Base-by-base conservation (phyloP, 2,329 filamentous ascomycete genomes). In the Penicillium sp. region DNA sequence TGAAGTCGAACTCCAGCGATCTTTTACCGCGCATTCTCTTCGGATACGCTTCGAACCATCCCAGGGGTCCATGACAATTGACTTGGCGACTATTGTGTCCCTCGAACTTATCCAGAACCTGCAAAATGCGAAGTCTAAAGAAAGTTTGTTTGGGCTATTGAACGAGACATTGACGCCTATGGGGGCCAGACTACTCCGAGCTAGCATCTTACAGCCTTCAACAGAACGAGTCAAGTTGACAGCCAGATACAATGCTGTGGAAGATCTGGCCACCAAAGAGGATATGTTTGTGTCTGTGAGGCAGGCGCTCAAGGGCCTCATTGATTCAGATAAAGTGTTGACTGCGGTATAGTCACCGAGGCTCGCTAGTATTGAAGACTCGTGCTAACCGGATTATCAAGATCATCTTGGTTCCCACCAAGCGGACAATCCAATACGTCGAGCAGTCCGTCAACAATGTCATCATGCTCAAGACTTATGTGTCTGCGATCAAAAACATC, bases 1-100 rank as follows among this genome's bases (percentile, higher is more conserved):
- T 47, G 89, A 96, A 57, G 75, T 88, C 1, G 84, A 86, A 7
- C 81, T 91, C 60, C 81, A 81, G 4, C 81, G 88, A 59, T 85
- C 82, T 0, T 94, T 96, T 70, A 82, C 86, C 4, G 80, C 83
- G n/a, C 88, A 94, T 70, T 93, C 93, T 21, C 82, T 97, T 33
- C 86, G 91, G 4, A 89, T 97, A 68, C 88, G 86, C 61, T 97
- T 96, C 65, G 88, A 93, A 67, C 89, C 92, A 1, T 92, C 91
- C 0, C 90, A 96, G 70, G 90, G 93, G 25, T 90, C 91, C 0
- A 96, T 97, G 93, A 91, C 96, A 84, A 96, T 97, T 66, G 93
- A 97, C 68, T 82, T 94, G 2, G 89, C 91, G 0, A 96, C 93
- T 0, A 91, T 97, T 29, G 83, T 88, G 38, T 91, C 91, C 0